Evolutionary conservation across 495 filamentous ascomycete species (phyloP).

Genomic region (Penicillium roqueforti): DNA sequence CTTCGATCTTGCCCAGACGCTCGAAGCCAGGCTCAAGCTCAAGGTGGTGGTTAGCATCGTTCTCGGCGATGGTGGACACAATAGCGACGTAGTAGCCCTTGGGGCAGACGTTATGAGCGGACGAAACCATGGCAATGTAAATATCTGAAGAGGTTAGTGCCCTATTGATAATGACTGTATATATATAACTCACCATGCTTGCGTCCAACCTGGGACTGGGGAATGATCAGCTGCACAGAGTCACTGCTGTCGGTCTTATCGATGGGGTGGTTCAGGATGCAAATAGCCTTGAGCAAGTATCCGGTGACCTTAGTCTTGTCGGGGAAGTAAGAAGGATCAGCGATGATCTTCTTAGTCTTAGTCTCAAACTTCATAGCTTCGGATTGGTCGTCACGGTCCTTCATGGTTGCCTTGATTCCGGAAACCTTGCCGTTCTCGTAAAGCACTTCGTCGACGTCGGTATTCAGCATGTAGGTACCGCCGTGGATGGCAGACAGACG

Average conservation of each 20-base stretch:
- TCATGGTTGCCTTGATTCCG: slow-evolving; percentile 97
- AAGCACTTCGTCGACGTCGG: slow-evolving; percentile 79
- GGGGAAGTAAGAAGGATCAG: slow-evolving; percentile 95
- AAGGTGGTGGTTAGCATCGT: slow-evolving; percentile 83
- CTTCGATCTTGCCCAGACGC: slow-evolving; percentile 87
- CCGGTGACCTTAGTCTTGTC: slow-evolving; percentile 81
- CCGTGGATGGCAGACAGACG: slow-evolving; percentile 97
- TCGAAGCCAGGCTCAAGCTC: slow-evolving; percentile 94
- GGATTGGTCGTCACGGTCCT: slow-evolving; percentile 67
- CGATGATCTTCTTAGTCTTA: slow-evolving; percentile 92
- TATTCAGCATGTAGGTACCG: slow-evolving; percentile 99
- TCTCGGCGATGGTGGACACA: slow-evolving; percentile 95
- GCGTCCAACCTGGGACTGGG: slow-evolving; percentile 91
- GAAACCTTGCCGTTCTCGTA: slow-evolving; percentile 77
- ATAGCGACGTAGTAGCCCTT: slow-evolving; percentile 99
- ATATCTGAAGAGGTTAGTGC: slow-evolving; percentile 62
- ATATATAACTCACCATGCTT: slow-evolving; percentile 87
- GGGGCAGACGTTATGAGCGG: slow-evolving; percentile 96
- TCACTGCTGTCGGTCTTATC: slow-evolving; percentile 81
- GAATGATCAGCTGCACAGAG: slow-evolving; percentile 94
- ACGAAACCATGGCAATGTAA: slow-evolving; percentile 94
- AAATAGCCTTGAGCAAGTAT: slow-evolving; percentile 92
- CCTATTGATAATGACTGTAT: neutral
- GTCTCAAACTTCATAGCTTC: slow-evolving; percentile 91
- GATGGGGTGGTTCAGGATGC: slow-evolving; percentile 94